phyloP scores from a whole-genome alignment of 305 asterid genomes.

The Fraxinus velutina region DNA sequence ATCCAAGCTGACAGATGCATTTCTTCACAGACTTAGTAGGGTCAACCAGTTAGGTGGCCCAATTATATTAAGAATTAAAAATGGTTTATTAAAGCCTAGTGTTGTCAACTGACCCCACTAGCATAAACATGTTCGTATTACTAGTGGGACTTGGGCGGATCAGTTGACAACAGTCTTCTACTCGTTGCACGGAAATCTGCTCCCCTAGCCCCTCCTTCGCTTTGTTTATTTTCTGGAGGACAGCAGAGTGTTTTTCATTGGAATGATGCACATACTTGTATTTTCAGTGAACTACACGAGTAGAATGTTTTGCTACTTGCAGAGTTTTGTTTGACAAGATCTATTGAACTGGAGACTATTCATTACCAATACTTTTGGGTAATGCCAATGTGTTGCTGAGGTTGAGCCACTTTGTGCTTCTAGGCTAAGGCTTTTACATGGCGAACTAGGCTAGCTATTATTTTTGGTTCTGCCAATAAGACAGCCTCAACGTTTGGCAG shows the following conservation, averaged over 20 bases:
- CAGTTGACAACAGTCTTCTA: not conserved
- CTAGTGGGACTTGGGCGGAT: not conserved
- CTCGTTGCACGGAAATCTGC: not conserved
- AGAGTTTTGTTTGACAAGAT: not conserved
- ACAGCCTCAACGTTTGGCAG: not conserved
- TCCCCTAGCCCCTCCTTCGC: not conserved
- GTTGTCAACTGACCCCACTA: not conserved
- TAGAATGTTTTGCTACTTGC: not conserved
- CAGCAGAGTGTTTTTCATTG: not conserved
- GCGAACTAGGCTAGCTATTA: not conserved
- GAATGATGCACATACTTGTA: not conserved
- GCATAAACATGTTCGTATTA: not conserved
- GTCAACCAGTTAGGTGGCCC: not conserved
- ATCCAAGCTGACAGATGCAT: not conserved
- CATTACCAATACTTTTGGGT: not conserved
- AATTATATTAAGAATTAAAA: not conserved
- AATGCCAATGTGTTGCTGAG: not conserved
- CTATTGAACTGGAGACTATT: not conserved
- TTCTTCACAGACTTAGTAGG: not conserved
- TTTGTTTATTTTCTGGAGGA: not conserved
- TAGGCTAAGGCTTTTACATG: not conserved
- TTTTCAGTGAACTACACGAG: not conserved
- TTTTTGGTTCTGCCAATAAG: not conserved
- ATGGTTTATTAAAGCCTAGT: not conserved
- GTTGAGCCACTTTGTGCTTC: not conserved